These are phyloP conservation scores for Coemansia sp. DNA, from an alignment of 192 early-diverging fungal genomes.

Conservation along the genomic window DNA sequence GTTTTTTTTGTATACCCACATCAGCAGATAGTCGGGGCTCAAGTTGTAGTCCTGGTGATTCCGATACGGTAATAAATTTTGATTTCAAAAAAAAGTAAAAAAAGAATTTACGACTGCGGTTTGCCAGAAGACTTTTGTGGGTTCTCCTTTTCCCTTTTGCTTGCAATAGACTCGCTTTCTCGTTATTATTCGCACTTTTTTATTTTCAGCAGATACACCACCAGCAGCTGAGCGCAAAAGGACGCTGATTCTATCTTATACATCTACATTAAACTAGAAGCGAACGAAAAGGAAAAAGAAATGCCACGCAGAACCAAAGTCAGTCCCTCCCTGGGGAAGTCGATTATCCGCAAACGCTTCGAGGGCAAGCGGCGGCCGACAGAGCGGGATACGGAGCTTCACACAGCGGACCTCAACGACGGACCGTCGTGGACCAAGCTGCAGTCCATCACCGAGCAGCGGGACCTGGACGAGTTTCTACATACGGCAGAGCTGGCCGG, in stretches of 20 bases:
- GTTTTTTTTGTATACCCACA: no score
- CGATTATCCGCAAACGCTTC: slow-evolving; percentile 54
- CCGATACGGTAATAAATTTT: no score
- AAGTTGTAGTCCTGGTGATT: no score
- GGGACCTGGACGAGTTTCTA: slow-evolving; percentile 96
- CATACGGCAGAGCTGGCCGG: slow-evolving; percentile 93
- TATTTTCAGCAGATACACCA: background rate
- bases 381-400: slow-evolving; percentile 58
- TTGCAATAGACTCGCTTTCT: background rate
- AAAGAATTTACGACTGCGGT: background rate
- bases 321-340: slow-evolving; percentile 46
- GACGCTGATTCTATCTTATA: no score
- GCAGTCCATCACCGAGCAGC: slow-evolving; percentile 95
- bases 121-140: background rate
- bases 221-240: no score
- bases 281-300: background rate
- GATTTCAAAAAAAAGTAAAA: no score
- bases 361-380: slow-evolving; percentile 56
- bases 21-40: no score
- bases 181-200: background rate
- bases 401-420: slow-evolving; percentile 86
- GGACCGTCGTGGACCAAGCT: slow-evolving; percentile 82
- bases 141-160: background rate
- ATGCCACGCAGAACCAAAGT: slow-evolving; percentile 45
- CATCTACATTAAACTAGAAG: background rate